Evolutionary conservation across 108 stramenopile species (phyloP), one percentile per base, ranked within the genome.

Genomic region (Schizochytrium sp.): DNA sequence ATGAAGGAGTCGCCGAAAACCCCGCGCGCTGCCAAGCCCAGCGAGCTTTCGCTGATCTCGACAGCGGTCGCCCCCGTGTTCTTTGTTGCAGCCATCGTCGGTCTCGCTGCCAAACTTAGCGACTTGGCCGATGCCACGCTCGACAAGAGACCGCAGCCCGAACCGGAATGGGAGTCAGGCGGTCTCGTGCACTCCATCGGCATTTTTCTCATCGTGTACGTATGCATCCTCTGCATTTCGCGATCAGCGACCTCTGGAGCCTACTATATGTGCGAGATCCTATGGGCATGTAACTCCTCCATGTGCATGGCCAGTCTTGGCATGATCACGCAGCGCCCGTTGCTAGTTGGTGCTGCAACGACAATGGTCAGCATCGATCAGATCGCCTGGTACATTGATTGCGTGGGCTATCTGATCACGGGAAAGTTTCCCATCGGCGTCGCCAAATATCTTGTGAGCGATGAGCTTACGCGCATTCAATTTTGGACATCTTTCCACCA

Each of bases 201-300:
- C 41, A 16, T 16, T 18, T 83, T 83, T 83, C 45, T 83, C 25
- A 3, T 83, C 4, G 28, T 83, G 16, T 83, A 83, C 23, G n/a
- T 28, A 14, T 53, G n/a, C 4, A 83, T 83, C 48, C 76, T 83
- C 12, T 45, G 44, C 51, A 6, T 28, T 8, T 83, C 76, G 0
- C 76, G 76, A 23, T 21, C 76, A 23, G n/a, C 51, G n/a, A 6
- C 23, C 48, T 12, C 51, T 12, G 76, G 76, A 12, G 51, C 51
- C 16, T 53, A 83, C 76, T 83, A 83, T 34, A 3, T 83, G 76
- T 28, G 76, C 76, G 76, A 83, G 51, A 23, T 83, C 18, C 23
- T 83, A 23, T 83, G 76, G 76, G 76, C 76, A 45, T 83, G 76
- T 45, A 83, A 83, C 23, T 12, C 76, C 19, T 83, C 76, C 25